A percentile compares a stretch with the other conserved stretches of the same genome.
phyloP scores from a whole-genome alignment of 371 early-diverging fungal genomes.

The Apophysomyces variabilis region DNA sequence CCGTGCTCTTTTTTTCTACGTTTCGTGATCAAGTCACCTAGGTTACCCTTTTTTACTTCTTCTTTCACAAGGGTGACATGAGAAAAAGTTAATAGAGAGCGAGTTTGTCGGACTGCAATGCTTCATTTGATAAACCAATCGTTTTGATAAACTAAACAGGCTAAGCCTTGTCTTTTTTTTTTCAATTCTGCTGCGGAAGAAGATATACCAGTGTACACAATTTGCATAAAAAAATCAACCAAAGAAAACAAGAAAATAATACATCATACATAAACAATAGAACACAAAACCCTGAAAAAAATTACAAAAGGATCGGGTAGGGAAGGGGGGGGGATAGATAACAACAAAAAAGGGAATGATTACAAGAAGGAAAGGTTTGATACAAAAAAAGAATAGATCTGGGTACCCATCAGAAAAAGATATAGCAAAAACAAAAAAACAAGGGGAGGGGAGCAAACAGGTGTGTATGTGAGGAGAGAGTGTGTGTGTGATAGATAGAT shows the following conservation, averaged over 20 bases:
- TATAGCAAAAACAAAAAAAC: neutral
- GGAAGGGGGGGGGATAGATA: neutral
- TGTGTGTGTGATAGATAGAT: too few species aligned
- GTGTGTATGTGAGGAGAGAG: neutral
- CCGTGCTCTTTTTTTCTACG: too few species aligned
- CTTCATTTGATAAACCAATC: neutral
- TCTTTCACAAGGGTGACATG: too few species aligned
- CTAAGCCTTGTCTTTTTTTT: constrained; percentile 1
- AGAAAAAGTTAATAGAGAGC: too few species aligned
- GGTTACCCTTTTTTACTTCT: too few species aligned
- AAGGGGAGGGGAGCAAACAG: neutral
- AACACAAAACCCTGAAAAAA: constrained; percentile 1
- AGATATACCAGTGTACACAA: neutral
- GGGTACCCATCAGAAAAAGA: neutral
- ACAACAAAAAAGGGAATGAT: neutral
- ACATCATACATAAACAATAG: constrained; percentile 9
- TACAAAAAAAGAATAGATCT: constrained; percentile 8
- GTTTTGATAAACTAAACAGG: neutral
- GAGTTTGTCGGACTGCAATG: too few species aligned
- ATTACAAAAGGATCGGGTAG: constrained; percentile 10
- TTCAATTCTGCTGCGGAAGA: neutral
- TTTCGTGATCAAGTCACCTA: too few species aligned
- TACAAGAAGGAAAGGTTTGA: constrained; percentile 12
- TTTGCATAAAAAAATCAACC: neutral
- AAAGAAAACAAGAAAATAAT: neutral